Evolutionary conservation across 2,329 filamentous ascomycete genomes (phyloP).

Genomic region (Colletotrichum phormii): DNA sequence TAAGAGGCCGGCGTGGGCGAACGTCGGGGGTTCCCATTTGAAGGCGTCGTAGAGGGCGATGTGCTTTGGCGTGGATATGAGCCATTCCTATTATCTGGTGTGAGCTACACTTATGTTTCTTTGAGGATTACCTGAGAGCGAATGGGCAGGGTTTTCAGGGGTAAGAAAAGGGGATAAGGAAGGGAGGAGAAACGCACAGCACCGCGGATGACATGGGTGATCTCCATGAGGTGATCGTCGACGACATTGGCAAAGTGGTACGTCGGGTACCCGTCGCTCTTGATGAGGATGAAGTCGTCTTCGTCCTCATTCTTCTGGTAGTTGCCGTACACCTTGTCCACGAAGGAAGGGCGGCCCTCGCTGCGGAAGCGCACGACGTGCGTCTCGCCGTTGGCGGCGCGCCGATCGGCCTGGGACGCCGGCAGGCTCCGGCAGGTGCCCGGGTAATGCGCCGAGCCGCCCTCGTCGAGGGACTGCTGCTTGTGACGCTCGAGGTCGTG

Average conservation of each 20-base stretch:
- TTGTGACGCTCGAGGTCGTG: constrained; percentile 77
- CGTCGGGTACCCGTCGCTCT: constrained; percentile 91
- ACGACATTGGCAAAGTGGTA: constrained; percentile 98
- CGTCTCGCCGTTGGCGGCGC: constrained; percentile 75
- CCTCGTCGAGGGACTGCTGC: constrained; percentile 67
- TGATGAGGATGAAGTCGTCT: constrained; percentile 91
- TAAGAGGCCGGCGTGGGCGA: constrained; percentile 84
- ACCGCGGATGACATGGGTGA: constrained; percentile 94
- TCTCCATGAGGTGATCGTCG: constrained; percentile 94
- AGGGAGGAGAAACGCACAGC: constrained; percentile 67
- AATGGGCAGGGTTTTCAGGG: too few species aligned
- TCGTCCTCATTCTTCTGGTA: constrained; percentile 67
- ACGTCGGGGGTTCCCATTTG: constrained; percentile 78
- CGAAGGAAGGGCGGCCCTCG: constrained; percentile 71
- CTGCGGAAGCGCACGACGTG: constrained; percentile 84
- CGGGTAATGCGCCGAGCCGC: constrained; percentile 59
- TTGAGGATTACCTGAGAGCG: too few species aligned
- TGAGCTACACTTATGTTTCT: neutral
- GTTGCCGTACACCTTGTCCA: constrained; percentile 83
- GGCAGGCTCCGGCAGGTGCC: constrained; percentile 79
- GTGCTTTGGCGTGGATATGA: constrained; percentile 87
- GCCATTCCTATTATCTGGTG: constrained; percentile 77
- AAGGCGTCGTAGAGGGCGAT: constrained; percentile 80
- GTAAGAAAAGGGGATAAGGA: neutral
- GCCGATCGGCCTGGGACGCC: constrained; percentile 74